Conservation (phyloP, 352 stramenopile species). For the Blastocystis sp. region DNA sequence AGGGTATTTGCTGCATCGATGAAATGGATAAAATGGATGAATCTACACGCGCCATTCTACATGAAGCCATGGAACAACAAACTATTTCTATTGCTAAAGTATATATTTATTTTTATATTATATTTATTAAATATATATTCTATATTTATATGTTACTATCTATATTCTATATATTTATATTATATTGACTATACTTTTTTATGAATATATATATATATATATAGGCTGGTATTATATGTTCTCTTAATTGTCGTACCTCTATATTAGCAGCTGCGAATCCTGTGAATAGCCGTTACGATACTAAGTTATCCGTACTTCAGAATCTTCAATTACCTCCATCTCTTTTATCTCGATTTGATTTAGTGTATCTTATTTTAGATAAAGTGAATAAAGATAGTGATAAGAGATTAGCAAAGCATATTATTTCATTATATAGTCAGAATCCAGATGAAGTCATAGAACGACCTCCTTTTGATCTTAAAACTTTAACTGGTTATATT, state of each 20-base stretch:
- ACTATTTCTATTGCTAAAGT: conserved; percentile 92
- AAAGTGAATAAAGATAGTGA: conserved; percentile 74
- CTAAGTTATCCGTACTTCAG: conserved; percentile 81
- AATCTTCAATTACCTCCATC: conserved; percentile 93
- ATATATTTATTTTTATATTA: too few species aligned
- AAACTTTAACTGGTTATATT: conserved; percentile 63
- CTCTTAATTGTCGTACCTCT: conserved; percentile 84
- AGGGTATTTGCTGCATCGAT: conserved; percentile 94
- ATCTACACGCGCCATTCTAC: conserved; percentile 78
- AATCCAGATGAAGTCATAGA: conserved; percentile 37
- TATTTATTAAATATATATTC: too few species aligned
- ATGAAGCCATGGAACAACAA: conserved; percentile 98
- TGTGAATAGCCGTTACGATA: conserved; percentile 92
- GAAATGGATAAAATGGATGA: conserved; percentile 99
- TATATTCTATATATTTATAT: too few species aligned
- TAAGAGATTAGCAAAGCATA: conserved; percentile 76
- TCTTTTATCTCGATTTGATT: conserved; percentile 87
- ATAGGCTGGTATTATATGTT: conserved; percentile 89
- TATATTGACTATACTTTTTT: too few species aligned
- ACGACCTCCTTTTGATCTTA: conserved; percentile 7
- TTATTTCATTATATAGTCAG: conserved; percentile 84
- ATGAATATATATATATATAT: too few species aligned
- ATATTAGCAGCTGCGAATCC: conserved; percentile 93
- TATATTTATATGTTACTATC: too few species aligned
- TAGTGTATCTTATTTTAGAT: conserved; percentile 98